Evolutionary conservation across 2,329 filamentous ascomycete genomes (phyloP), one percentile per base, ranked within the genome.

Genomic region (Colletotrichum cuscutae): DNA sequence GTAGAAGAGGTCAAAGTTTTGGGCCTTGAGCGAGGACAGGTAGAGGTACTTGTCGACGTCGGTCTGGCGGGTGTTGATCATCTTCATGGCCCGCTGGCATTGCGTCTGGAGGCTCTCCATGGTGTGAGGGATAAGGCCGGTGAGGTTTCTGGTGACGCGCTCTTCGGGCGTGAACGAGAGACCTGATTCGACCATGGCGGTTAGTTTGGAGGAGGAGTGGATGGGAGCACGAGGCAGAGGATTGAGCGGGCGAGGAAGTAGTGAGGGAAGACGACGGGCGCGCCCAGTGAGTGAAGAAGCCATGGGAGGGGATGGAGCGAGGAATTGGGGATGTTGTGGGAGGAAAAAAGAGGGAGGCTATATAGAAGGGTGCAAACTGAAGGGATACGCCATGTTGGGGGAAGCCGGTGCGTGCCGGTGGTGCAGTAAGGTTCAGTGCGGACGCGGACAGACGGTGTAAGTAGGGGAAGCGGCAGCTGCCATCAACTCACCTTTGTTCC

Each of bases 1-100:
- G 87, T 95, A 96, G 87, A 96, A 97, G 71, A 97, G 89, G 81
- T 96, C 92, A 74, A 90, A 89, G 81, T 95, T 96, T 78, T 92
- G 90, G 80, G 89, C 89, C 84, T 95, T 93, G 82, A 96, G 84
- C 76, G 89, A 88, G 57, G 92, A 94, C 81, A 97, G 87, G 84
- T 96, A 97, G 68, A 95, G 89, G 84, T 95, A 96, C 86, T 94
- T 94, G 88, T 96, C 94, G 78, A 97, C 91, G 76, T 86, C 85
- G 59, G 93, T 94, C 75, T 89, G 84, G 75, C 93, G 91, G 74
- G 89, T 89, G 71, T 91, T 88, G 78, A 96, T 92, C 85, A 95
- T 92, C 82, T 91, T 91, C 85, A 95, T 90, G 80, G 92, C 93
- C 84, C 90, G 86, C 77, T 87, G 86, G 78, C 88, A 89, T 81